phyloP scores from a whole-genome alignment of 176 grass and related monocot species.

The Hordeum vulgare region DNA sequence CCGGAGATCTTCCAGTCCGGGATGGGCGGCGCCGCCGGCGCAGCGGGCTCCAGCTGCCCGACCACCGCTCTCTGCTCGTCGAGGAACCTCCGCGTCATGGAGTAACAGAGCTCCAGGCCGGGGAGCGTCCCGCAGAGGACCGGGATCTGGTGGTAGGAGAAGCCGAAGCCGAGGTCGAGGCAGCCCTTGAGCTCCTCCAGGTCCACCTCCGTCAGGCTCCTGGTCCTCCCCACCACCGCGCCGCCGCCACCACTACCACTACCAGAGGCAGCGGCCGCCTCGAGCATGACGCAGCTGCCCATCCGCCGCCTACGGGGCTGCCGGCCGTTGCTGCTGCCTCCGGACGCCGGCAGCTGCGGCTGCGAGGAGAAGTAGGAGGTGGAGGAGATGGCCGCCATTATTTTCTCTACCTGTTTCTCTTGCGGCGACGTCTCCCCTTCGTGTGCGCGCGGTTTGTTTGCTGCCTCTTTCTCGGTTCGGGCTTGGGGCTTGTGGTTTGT shows the following conservation, averaged over 20 bases:
- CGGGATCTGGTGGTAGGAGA: constrained; percentile 61
- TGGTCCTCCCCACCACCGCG: constrained; percentile 32
- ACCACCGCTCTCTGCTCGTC: constrained; percentile 41
- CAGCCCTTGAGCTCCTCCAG: constrained; percentile 78
- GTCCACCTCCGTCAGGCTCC: constrained; percentile 70
- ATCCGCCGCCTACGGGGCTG: not conserved
- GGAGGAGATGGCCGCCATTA: constrained; percentile 42
- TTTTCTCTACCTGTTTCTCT: not conserved
- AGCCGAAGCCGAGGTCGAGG: constrained; percentile 78
- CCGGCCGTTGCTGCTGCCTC: not conserved
- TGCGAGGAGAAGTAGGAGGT: constrained; percentile 45
- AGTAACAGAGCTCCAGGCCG: constrained; percentile 71
- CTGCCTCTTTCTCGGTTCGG: too few species aligned
- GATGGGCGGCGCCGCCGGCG: not conserved
- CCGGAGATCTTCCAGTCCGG: constrained; percentile 73
- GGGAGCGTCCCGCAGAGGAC: constrained; percentile 64
- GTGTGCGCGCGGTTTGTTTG: not conserved
- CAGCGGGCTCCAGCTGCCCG: not conserved
- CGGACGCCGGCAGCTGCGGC: constrained; percentile 19
- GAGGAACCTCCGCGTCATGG: constrained; percentile 62
- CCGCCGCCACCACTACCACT: not conserved
- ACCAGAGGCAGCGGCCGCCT: constrained; percentile 15
- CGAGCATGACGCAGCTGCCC: constrained; percentile 50
- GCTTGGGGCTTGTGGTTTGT: too few species aligned
- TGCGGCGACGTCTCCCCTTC: too few species aligned